Conservation (phyloP, 192 early-diverging fungal species). For the Glomus cerebriforme region DNA sequence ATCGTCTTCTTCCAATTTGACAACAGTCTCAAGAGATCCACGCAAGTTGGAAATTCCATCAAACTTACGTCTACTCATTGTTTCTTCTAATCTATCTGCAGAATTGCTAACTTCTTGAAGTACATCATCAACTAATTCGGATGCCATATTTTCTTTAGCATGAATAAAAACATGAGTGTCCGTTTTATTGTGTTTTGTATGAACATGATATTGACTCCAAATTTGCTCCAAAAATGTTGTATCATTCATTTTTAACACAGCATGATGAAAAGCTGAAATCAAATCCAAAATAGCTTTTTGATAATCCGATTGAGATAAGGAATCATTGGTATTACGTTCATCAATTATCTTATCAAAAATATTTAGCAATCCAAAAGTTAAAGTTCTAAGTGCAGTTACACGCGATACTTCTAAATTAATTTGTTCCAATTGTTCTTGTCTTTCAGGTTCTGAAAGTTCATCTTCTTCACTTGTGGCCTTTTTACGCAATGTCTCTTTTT, state of each 20-base stretch:
- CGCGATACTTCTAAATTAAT: neutral
- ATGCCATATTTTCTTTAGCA: neutral
- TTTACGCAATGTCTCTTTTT: neutral
- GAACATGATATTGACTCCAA: neutral
- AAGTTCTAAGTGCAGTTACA: neutral
- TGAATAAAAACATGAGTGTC: neutral
- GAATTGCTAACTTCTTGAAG: conserved; percentile 44
- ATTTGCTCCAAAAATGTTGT: neutral
- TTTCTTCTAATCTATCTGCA: conserved; percentile 48
- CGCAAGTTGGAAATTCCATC: conserved; percentile 22
- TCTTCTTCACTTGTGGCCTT: neutral
- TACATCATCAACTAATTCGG: conserved; percentile 40
- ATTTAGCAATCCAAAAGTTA: neutral
- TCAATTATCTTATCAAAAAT: neutral
- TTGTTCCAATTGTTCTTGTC: neutral
- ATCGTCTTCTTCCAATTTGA: conserved; percentile 44
- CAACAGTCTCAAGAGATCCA: conserved; percentile 43
- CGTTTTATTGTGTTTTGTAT: neutral
- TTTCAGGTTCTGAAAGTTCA: neutral
- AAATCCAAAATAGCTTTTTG: neutral
- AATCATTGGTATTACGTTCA: neutral
- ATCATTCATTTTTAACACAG: neutral
- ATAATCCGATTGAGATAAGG: neutral
- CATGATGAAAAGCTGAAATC: neutral
- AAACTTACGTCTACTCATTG: conserved; percentile 41